These are phyloP conservation scores for Puccinia triticina DNA, from an alignment of 1,284 basidiomycete genomes.

Conservation along the genomic window DNA sequence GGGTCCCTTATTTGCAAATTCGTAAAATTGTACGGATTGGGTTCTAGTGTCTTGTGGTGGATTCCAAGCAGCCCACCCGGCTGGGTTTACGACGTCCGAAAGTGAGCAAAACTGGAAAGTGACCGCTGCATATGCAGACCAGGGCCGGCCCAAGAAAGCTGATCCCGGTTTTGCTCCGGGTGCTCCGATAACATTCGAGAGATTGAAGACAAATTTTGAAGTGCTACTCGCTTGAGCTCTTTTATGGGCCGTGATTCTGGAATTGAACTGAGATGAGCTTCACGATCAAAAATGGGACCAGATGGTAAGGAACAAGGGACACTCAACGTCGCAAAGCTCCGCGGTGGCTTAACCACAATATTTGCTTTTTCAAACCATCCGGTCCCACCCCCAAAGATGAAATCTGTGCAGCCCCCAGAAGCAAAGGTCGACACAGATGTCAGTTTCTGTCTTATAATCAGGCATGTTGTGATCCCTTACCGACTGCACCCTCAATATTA, in stretches of 20 bases:
- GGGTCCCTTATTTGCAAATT: slow-evolving; percentile 33
- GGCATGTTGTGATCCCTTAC: slow-evolving; percentile 6
- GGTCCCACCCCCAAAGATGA: slow-evolving; percentile 35
- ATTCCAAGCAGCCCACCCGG: slow-evolving; percentile 43
- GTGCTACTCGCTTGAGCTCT: slow-evolving; percentile 1
- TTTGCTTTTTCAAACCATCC: slow-evolving; percentile 35
- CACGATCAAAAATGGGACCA: neutral
- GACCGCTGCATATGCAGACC: slow-evolving; percentile 30
- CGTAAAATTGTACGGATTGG: slow-evolving; percentile 29
- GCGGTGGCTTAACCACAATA: slow-evolving; percentile 25
- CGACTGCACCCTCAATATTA: slow-evolving; percentile 42
- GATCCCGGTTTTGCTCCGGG: slow-evolving; percentile 18
- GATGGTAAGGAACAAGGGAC: neutral
- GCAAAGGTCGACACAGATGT: neutral
- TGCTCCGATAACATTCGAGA: slow-evolving; percentile 14
- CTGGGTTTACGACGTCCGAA: slow-evolving; percentile 40
- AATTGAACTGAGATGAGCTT: neutral
- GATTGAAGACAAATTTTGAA: slow-evolving; percentile 37
- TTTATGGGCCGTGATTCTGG: slow-evolving; percentile 44
- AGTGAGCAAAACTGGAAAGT: slow-evolving; percentile 31
- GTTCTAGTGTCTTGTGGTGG: slow-evolving; percentile 30
- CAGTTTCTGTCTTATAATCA: neutral
- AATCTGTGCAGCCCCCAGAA: slow-evolving; percentile 20
- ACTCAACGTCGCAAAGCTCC: slow-evolving; percentile 7
- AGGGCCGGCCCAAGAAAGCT: slow-evolving; percentile 43